Conservation (phyloP, 495 filamentous ascomycete genomes). For the Friedmanniomyces simplex region DNA sequence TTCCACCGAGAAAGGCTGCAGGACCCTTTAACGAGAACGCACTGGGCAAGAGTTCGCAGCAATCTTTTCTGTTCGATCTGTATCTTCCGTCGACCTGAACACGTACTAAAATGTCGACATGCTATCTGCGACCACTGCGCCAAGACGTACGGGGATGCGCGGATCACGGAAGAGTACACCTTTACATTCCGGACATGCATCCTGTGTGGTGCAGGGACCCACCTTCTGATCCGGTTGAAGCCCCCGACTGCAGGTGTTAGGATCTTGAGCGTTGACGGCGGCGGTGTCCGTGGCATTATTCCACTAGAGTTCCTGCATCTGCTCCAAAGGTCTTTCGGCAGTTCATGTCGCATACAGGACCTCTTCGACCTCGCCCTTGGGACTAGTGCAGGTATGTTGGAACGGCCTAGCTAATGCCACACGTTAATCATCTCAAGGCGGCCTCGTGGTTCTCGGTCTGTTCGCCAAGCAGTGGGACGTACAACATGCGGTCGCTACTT, state of each 20-base stretch:
- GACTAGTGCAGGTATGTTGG: constrained; percentile 29
- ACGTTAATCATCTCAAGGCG: too few species aligned
- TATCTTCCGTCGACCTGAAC: constrained; percentile 22
- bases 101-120: constrained; percentile 27
- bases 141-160: constrained; percentile 21
- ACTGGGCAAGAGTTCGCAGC: too few species aligned
- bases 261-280: constrained; percentile 33
- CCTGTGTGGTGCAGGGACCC: not conserved
- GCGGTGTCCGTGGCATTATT: constrained; percentile 29
- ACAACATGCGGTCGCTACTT: not conserved
- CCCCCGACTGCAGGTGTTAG: constrained; percentile 28
- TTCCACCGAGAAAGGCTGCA: too few species aligned
- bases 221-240: constrained; percentile 22
- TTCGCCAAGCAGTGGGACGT: not conserved
- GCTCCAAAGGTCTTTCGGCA: constrained; percentile 26
- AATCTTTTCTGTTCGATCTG: too few species aligned
- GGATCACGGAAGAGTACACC: constrained; percentile 15
- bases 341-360: constrained; percentile 22
- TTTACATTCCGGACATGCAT: constrained; percentile 9
- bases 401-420: not conserved
- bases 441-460: not conserved
- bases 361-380: constrained; percentile 31
- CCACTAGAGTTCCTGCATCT: constrained; percentile 30
- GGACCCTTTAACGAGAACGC: too few species aligned
- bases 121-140: constrained; percentile 28